Evolutionary conservation across 2,329 filamentous ascomycete species (phyloP).

Genomic region (Neopestalotiopsis sp.): DNA sequence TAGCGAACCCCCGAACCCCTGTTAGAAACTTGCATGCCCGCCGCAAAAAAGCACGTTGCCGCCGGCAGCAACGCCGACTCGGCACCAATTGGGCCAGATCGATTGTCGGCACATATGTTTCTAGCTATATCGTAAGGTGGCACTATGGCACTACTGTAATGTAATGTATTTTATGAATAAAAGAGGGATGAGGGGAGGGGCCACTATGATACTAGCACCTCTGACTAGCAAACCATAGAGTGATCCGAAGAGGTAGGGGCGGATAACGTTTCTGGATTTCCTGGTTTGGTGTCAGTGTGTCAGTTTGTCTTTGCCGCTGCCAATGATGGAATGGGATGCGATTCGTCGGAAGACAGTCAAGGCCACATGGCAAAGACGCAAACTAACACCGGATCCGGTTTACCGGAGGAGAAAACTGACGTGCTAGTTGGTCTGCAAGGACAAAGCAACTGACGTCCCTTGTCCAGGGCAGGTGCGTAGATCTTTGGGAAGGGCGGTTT

Average conservation of each 20-base stretch:
- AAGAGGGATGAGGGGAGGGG: too few relatives aligned
- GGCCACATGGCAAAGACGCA: neutral
- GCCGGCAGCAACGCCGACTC: slow-evolving; percentile 11
- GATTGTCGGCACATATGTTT: neutral
- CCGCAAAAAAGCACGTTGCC: slow-evolving; percentile 1
- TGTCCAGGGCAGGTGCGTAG: too few relatives aligned
- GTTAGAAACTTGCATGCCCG: neutral
- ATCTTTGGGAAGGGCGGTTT: too few relatives aligned
- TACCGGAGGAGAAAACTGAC: neutral
- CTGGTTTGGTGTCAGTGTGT: too few relatives aligned
- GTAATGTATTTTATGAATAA: too few relatives aligned
- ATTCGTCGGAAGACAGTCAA: neutral
- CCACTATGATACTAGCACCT: too few relatives aligned
- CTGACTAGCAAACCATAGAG: too few relatives aligned
- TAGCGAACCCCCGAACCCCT: too few relatives aligned
- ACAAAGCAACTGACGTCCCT: too few relatives aligned
- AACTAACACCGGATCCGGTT: neutral
- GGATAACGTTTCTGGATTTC: too few relatives aligned
- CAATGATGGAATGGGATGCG: neutral
- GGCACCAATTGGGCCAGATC: neutral
- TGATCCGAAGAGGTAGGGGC: too few relatives aligned
- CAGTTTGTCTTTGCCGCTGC: too few relatives aligned
- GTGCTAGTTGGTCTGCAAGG: neutral
- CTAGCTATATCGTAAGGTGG: neutral
- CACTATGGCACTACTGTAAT: neutral